These are phyloP conservation scores for Metschnikowia noctiluminum DNA, from an alignment of 805 yeast species.

Conservation along the genomic window DNA sequence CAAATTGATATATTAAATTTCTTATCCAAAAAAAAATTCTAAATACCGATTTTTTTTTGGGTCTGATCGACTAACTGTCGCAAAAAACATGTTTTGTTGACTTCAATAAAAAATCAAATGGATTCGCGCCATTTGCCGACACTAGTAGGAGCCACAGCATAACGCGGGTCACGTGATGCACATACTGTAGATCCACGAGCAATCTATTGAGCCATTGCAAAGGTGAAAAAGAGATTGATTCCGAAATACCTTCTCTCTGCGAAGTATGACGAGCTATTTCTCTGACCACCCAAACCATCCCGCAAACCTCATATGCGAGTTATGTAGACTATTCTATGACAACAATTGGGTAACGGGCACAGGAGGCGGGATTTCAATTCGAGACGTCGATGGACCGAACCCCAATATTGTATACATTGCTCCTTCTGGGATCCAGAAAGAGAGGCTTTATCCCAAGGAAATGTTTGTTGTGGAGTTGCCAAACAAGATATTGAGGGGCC, in stretches of 20 bases:
- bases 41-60: too few species aligned
- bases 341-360: conserved; percentile 95
- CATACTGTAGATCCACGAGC: too few species aligned
- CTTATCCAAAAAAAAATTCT: too few species aligned
- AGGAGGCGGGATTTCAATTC: conserved; percentile 89
- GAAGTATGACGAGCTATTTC: conserved; percentile 7
- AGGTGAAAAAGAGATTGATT: background rate
- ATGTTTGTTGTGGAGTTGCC: conserved; percentile 71
- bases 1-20: too few species aligned
- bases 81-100: too few species aligned
- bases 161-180: too few species aligned
- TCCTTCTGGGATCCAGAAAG: conserved; percentile 97
- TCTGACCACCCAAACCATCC: conserved; percentile 59
- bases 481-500: conserved; percentile 55
- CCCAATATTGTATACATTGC: conserved; percentile 66
- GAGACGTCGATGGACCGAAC: conserved; percentile 42
- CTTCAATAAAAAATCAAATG: too few species aligned
- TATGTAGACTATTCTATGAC: conserved; percentile 71
- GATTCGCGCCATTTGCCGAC: too few species aligned
- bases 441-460: conserved; percentile 75
- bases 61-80: too few species aligned
- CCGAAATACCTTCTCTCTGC: background rate
- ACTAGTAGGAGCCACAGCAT: too few species aligned
- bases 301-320: conserved; percentile 77
- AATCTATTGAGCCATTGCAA: too few species aligned